Evolutionary conservation across 495 filamentous ascomycete species (phyloP).

Genomic region (Peziza echinospora): DNA sequence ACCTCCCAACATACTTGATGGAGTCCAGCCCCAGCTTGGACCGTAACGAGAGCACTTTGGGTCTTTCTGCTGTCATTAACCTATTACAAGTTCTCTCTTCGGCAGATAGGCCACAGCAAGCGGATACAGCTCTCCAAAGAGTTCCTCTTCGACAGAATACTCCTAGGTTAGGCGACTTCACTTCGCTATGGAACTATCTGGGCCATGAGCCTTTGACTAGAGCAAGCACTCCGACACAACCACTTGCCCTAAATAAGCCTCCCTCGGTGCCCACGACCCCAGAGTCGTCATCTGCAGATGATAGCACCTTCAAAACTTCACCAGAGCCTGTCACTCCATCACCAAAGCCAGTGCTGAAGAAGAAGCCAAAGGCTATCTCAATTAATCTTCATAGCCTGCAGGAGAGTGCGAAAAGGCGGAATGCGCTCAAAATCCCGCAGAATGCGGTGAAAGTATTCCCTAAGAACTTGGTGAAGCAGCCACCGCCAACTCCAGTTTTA

Average conservation of each 20-base stretch:
- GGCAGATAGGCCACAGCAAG: neutral
- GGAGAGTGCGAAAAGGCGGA: too few species aligned
- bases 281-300: neutral
- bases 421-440: too few species aligned
- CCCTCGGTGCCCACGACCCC: neutral
- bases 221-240: neutral
- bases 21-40: neutral
- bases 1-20: too few species aligned
- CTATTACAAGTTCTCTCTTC: neutral
- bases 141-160: neutral
- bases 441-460: neutral
- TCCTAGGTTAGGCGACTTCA: neutral
- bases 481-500: neutral
- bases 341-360: neutral
- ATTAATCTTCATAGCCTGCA: too few species aligned
- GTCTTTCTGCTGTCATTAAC: neutral
- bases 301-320: neutral
- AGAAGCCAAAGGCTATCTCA: too few species aligned
- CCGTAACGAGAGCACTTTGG: too few species aligned
- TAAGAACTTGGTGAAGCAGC: neutral
- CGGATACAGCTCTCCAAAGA: neutral
- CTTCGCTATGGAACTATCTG: neutral
- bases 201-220: neutral
- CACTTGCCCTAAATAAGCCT: neutral
- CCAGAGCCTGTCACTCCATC: neutral